A percentile compares a stretch with the other conserved stretches of the same genome.
Evolutionary conservation across 139 green algal genomes (phyloP).

Genomic region (Auxenochlorella protothecoides): DNA sequence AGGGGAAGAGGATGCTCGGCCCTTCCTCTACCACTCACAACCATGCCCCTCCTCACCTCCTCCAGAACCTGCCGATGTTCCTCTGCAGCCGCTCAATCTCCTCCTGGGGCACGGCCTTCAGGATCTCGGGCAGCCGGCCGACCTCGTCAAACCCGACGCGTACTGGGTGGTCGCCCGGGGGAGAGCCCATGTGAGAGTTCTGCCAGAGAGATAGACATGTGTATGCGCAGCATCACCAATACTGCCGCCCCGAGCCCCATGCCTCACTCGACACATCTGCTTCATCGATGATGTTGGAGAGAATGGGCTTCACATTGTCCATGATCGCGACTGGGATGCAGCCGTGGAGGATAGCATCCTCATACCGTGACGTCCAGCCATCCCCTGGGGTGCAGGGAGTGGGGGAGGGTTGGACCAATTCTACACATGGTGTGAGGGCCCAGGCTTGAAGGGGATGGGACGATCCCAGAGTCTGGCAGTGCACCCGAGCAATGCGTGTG

Average conservation of each 20-base stretch:
- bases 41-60: neutral
- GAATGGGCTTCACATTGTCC: neutral
- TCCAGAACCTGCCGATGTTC: slow-evolving; percentile 25
- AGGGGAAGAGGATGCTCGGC: too few species aligned
- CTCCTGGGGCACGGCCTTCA: slow-evolving; percentile 18
- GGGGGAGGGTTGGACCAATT: too few species aligned
- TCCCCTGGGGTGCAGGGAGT: slow-evolving; percentile 20
- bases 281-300: slow-evolving; percentile 1
- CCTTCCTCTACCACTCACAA: too few species aligned
- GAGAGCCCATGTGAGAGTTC: too few species aligned
- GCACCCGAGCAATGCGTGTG: too few species aligned
- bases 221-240: too few species aligned
- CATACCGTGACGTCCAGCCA: slow-evolving; percentile 42
- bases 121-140: slow-evolving; percentile 29
- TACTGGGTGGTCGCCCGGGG: slow-evolving; percentile 1
- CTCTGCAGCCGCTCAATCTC: slow-evolving; percentile 25
- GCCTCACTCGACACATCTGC: slow-evolving; percentile 19
- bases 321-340: slow-evolving; percentile 55
- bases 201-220: too few species aligned
- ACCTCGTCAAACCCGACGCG: slow-evolving; percentile 22
- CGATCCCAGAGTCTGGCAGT: too few species aligned
- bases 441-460: too few species aligned
- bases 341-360: slow-evolving; percentile 56
- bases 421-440: too few species aligned
- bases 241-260: too few species aligned